phyloP scores from a whole-genome alignment of 805 yeast genomes.

The Suhomyces vadensis region DNA sequence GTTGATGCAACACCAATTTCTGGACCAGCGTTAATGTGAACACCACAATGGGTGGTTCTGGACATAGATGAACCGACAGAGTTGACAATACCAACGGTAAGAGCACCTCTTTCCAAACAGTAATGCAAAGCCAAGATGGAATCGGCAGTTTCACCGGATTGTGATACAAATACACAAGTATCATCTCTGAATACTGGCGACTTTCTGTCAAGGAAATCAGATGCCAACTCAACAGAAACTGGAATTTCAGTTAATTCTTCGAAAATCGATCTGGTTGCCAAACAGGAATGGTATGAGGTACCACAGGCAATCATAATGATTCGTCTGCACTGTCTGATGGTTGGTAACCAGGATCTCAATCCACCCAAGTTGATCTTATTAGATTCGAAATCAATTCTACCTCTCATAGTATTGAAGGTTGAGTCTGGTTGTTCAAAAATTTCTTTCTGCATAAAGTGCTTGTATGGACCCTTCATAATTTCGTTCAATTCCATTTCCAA shows the following conservation, averaged over 20 bases:
- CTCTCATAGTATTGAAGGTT: constrained; percentile 98
- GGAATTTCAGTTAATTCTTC: constrained; percentile 97
- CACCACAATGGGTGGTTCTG: constrained; percentile 98
- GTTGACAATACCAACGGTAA: constrained; percentile 96
- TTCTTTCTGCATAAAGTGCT: constrained; percentile 98
- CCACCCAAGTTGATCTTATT: constrained; percentile 85
- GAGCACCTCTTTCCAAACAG: constrained; percentile 95
- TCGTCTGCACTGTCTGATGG: constrained; percentile 92
- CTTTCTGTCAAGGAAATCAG: constrained; percentile 90
- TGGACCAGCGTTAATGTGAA: constrained; percentile 98
- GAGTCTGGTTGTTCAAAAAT: constrained; percentile 99
- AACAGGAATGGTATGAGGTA: constrained; percentile 97
- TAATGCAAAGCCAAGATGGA: constrained; percentile 92
- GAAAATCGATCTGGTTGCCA: constrained; percentile 93
- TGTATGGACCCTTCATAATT: constrained; percentile 96
- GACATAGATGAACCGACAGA: constrained; percentile 97
- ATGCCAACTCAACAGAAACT: constrained; percentile 87
- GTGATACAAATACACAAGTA: constrained; percentile 95
- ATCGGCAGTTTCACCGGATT: constrained; percentile 99
- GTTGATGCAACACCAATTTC: constrained; percentile 99
- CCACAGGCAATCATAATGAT: constrained; percentile 99
- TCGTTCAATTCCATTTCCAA: constrained; percentile 95
- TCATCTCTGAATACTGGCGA: constrained; percentile 99
- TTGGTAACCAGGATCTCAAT: constrained; percentile 75
- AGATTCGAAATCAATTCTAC: constrained; percentile 91